These are phyloP conservation scores for Mucor velutinosus DNA, from an alignment of 371 early-diverging fungal genomes.

Conservation along the genomic window DNA sequence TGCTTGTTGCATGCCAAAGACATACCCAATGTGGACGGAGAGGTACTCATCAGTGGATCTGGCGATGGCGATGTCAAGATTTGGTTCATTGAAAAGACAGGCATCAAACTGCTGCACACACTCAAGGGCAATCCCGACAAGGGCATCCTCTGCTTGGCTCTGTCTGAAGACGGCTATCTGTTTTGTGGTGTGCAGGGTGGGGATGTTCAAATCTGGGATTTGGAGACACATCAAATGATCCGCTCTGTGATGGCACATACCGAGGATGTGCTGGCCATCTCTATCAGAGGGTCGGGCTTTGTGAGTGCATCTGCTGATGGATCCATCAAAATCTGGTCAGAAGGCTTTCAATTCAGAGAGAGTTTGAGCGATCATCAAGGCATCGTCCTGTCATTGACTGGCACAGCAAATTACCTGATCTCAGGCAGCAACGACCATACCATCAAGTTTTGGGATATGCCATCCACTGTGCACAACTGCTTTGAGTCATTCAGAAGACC, in stretches of 20 bases:
- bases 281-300: slow-evolving; percentile 50
- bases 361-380: slow-evolving; percentile 66
- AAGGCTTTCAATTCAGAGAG: slow-evolving; percentile 66
- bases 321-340: slow-evolving; percentile 69
- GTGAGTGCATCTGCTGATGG: slow-evolving; percentile 81
- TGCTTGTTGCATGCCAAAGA: slow-evolving; percentile 58
- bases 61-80: slow-evolving; percentile 85
- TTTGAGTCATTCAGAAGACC: slow-evolving; percentile 36
- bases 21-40: slow-evolving; percentile 64
- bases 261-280: slow-evolving; percentile 72
- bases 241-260: slow-evolving; percentile 68
- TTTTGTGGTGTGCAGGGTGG: slow-evolving; percentile 83
- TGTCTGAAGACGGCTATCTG: slow-evolving; percentile 70
- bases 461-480: slow-evolving; percentile 3
- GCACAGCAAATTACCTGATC: slow-evolving; percentile 57
- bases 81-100: slow-evolving; percentile 52
- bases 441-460: slow-evolving; percentile 62
- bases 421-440: slow-evolving; percentile 73
- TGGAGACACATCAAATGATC: slow-evolving; percentile 76
- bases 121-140: slow-evolving; percentile 63
- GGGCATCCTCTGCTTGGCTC: slow-evolving; percentile 64
- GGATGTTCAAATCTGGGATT: slow-evolving; percentile 75
- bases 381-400: slow-evolving; percentile 66
- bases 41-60: slow-evolving; percentile 81
- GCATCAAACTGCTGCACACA: slow-evolving; percentile 44